Conservation (phyloP, 148 eudicot genomes). For the Amaranthus hypochondriacus region DNA sequence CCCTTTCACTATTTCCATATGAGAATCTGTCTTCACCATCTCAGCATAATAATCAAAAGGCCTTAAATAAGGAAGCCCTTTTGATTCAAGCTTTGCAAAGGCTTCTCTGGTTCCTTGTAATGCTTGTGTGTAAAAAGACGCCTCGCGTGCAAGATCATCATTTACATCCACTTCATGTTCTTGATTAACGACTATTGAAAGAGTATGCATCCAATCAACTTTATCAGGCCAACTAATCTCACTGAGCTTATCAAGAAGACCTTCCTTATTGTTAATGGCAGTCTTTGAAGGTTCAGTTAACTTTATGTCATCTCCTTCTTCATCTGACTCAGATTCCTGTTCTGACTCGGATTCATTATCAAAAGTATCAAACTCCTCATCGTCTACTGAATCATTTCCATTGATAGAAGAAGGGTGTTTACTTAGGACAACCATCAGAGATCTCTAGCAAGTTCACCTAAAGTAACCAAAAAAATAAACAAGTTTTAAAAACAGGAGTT, state of each 20-base stretch:
- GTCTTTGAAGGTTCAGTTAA: slow-evolving; percentile 64
- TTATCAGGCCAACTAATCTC: slow-evolving; percentile 77
- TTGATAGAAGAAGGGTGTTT: slow-evolving; percentile 9
- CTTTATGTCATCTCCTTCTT: slow-evolving; percentile 49
- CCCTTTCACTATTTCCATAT: slow-evolving; percentile 80
- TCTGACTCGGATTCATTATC: slow-evolving; percentile 50
- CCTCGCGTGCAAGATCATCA: slow-evolving; percentile 76
- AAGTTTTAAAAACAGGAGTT: too few relatives aligned
- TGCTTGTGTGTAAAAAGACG: slow-evolving; percentile 79
- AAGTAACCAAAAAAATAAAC: too few relatives aligned
- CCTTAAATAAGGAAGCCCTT: slow-evolving; percentile 66
- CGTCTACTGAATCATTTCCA: slow-evolving; percentile 24
- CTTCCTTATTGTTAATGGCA: slow-evolving; percentile 62
- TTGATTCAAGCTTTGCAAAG: slow-evolving; percentile 57
- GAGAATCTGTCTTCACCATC: slow-evolving; percentile 84
- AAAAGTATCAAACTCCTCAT: slow-evolving; percentile 16
- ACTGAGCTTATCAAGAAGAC: slow-evolving; percentile 63
- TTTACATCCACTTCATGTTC: slow-evolving; percentile 74
- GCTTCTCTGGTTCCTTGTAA: slow-evolving; percentile 78
- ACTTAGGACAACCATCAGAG: slow-evolving; percentile 23
- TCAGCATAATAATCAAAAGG: slow-evolving; percentile 88
- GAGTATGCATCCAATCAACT: slow-evolving; percentile 68
- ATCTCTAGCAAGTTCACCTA: too few relatives aligned
- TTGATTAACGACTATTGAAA: slow-evolving; percentile 47
- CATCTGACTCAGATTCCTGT: slow-evolving; percentile 41